Evolutionary conservation across 2,329 filamentous ascomycete species (phyloP).

Genomic region (Epichloe sibirici): DNA sequence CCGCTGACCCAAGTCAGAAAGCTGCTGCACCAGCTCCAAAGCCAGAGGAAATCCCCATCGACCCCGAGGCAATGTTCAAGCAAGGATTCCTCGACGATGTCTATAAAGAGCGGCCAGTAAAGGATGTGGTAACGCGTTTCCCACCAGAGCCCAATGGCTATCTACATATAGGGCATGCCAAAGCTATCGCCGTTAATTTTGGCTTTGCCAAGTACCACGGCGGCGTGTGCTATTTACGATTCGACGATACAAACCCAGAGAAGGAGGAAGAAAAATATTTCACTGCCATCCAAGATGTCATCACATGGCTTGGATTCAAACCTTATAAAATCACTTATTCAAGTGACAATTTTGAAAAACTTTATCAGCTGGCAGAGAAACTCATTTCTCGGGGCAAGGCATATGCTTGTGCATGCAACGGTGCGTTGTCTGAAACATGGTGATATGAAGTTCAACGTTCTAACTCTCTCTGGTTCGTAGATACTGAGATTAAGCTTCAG

Average conservation of each 20-base stretch:
- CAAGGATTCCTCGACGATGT: conserved; percentile 64
- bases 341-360: conserved; percentile 71
- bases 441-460: background rate
- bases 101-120: conserved; percentile 53
- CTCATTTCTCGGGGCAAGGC: conserved; percentile 55
- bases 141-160: conserved; percentile 88
- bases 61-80: conserved; percentile 64
- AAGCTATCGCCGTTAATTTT: conserved; percentile 94
- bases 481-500: conserved; percentile 75
- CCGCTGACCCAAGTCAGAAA: conserved; percentile 40
- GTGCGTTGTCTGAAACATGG: conserved; percentile 32
- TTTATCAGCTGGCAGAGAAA: conserved; percentile 78
- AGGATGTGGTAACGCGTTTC: conserved; percentile 57
- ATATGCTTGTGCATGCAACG: conserved; percentile 78
- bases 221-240: conserved; percentile 43
- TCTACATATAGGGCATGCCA: conserved; percentile 86
- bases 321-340: conserved; percentile 57
- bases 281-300: conserved; percentile 75
- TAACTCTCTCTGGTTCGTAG: conserved; percentile 16
- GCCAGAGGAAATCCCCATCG: conserved; percentile 27
- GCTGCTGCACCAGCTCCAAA: conserved; percentile 4
- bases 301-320: conserved; percentile 62
- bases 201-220: conserved; percentile 80
- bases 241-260: conserved; percentile 92
- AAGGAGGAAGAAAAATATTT: conserved; percentile 88